A percentile compares a stretch with the other conserved stretches of the same genome.
phyloP scores from a whole-genome alignment of 768 basidiomycete genomes.

The Zangia roseola region DNA sequence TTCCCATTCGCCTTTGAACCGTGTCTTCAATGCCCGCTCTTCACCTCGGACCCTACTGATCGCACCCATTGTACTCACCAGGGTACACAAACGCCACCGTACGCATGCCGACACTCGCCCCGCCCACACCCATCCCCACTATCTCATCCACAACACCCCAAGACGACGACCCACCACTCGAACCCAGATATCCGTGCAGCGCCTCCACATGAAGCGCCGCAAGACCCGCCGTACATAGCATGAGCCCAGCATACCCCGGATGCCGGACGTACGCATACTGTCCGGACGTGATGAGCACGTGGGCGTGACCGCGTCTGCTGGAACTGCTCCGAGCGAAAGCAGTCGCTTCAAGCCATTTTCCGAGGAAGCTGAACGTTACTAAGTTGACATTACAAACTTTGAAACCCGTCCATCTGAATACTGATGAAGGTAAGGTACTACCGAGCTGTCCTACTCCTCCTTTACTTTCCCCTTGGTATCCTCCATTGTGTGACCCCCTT shows the following conservation, averaged over 20 bases:
- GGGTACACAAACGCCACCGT: slow-evolving; percentile 7
- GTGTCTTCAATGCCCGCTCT: slow-evolving; percentile 8
- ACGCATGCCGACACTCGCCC: slow-evolving; percentile 1
- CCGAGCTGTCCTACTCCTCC: too few relatives aligned
- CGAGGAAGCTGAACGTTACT: too few relatives aligned
- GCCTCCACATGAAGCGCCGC: slow-evolving; percentile 13
- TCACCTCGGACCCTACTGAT: slow-evolving; percentile 11
- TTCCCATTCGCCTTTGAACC: slow-evolving; percentile 22
- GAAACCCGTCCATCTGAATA: too few relatives aligned
- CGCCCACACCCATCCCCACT: slow-evolving; percentile 32
- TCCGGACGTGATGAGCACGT: slow-evolving; percentile 28
- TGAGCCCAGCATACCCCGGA: slow-evolving; percentile 33
- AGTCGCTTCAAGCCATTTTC: too few relatives aligned
- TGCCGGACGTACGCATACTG: slow-evolving; percentile 31
- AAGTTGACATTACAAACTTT: too few relatives aligned
- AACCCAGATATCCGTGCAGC: neutral
- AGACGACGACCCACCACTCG: neutral
- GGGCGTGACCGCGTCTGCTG: too few relatives aligned
- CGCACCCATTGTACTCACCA: slow-evolving; percentile 6
- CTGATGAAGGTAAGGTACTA: too few relatives aligned
- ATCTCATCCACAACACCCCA: neutral
- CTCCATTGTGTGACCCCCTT: too few relatives aligned
- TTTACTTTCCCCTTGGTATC: too few relatives aligned
- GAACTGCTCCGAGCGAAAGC: too few relatives aligned
- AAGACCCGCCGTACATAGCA: slow-evolving; percentile 23